Percentiles rank a stretch among this genome's conserved stretches.
These are phyloP conservation scores for Lipomyces orientalis DNA, from an alignment of 805 yeast species.

Conservation along the genomic window DNA sequence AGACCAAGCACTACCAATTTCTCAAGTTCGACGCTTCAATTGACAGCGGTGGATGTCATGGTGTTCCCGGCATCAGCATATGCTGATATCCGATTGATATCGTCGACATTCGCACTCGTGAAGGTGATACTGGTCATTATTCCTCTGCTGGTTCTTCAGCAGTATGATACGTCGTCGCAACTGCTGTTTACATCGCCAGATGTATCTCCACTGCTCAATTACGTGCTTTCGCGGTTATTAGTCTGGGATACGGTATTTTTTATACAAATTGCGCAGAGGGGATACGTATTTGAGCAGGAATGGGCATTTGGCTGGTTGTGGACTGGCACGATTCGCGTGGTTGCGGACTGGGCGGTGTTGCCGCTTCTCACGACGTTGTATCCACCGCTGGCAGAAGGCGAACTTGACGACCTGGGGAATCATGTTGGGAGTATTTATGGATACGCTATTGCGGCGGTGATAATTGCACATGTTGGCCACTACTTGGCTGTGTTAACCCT, in stretches of 20 bases:
- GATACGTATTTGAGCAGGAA: constrained; percentile 78
- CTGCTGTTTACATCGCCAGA: constrained; percentile 44
- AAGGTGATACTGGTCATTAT: constrained; percentile 49
- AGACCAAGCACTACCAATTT: neutral
- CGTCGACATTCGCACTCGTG: constrained; percentile 36
- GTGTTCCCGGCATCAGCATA: neutral
- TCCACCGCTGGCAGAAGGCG: constrained; percentile 15
- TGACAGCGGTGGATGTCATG: neutral
- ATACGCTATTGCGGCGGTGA: constrained; percentile 55
- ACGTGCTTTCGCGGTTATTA: constrained; percentile 50
- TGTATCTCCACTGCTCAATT: constrained; percentile 22
- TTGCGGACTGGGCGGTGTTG: constrained; percentile 17
- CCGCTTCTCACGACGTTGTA: constrained; percentile 15
- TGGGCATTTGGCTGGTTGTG: constrained; percentile 85
- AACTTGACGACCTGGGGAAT: constrained; percentile 30
- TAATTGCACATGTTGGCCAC: constrained; percentile 61
- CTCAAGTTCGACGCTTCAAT: neutral
- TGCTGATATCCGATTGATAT: constrained; percentile 11
- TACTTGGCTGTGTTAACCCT: constrained; percentile 55
- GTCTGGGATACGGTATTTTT: constrained; percentile 91
- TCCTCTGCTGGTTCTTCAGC: constrained; percentile 50
- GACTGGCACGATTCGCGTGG: constrained; percentile 45
- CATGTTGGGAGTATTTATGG: constrained; percentile 45
- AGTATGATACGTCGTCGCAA: constrained; percentile 58
- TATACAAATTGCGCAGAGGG: constrained; percentile 58